Evolutionary conservation across 2,329 filamentous ascomycete species (phyloP).

Genomic region (Ophiocordyceps camponoti-leonardi): DNA sequence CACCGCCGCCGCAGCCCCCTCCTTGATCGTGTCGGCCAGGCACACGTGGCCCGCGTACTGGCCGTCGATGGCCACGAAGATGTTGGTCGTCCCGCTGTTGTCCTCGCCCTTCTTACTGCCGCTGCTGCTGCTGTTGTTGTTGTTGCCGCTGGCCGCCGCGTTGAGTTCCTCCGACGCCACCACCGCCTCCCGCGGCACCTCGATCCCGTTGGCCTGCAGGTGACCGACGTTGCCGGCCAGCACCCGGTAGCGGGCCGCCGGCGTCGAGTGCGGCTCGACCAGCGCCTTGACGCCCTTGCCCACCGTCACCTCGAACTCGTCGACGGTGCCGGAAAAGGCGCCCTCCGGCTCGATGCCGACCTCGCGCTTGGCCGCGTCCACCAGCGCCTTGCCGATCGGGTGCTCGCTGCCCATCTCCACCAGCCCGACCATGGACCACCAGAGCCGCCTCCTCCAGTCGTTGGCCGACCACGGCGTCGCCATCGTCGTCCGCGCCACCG

Average conservation of each 20-base stretch:
- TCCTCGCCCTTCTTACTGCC: slow-evolving; percentile 14
- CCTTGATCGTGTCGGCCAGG: slow-evolving; percentile 82
- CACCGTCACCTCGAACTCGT: slow-evolving; percentile 68
- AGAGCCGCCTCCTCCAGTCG: slow-evolving; percentile 54
- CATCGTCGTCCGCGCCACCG: slow-evolving; percentile 56
- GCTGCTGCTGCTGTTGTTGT: slow-evolving; percentile 3
- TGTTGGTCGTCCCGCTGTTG: slow-evolving; percentile 57
- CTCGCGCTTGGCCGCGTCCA: slow-evolving; percentile 56
- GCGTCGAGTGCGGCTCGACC: slow-evolving; percentile 60
- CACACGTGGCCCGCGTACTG: slow-evolving; percentile 67
- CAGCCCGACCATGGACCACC: slow-evolving; percentile 95
- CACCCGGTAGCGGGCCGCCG: slow-evolving; percentile 59
- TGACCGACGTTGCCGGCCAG: slow-evolving; percentile 70
- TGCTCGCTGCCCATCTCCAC: slow-evolving; percentile 93
- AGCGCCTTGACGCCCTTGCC: slow-evolving; percentile 71
- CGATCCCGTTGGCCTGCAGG: slow-evolving; percentile 52
- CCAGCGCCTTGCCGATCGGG: slow-evolving; percentile 80
- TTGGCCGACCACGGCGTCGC: slow-evolving; percentile 51
- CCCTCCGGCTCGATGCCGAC: slow-evolving; percentile 56
- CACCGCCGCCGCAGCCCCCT: slow-evolving; percentile 65
- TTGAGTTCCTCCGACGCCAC: slow-evolving; percentile 45
- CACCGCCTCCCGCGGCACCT: slow-evolving; percentile 45
- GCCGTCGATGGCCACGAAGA: slow-evolving; percentile 77
- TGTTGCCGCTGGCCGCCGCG: slow-evolving; percentile 14
- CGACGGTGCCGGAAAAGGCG: slow-evolving; percentile 65